Conservation (phyloP, 192 early-diverging fungal species). For the Mortierella alpina region DNA sequence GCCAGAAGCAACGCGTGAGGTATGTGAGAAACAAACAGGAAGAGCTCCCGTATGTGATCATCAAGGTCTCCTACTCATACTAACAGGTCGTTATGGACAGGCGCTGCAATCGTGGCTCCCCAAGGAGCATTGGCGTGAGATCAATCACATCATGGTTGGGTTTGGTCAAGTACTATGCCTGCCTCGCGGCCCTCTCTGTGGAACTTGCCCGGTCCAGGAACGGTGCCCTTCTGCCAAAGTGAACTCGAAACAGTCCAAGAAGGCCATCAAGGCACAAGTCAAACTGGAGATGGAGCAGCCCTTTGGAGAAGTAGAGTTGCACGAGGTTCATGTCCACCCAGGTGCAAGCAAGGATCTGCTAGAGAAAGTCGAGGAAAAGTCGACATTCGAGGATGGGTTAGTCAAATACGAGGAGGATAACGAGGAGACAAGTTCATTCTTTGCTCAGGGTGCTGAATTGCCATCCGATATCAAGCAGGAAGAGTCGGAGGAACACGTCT, state of each 20-base stretch:
- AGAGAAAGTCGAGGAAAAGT: not conserved
- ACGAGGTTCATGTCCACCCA: constrained; percentile 11
- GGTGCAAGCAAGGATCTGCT: not conserved
- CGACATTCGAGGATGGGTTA: not conserved
- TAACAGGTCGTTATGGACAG: constrained; percentile 14
- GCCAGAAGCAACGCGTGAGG: constrained; percentile 85
- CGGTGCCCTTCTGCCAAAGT: constrained; percentile 64
- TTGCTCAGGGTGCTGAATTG: not conserved
- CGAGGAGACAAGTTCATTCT: constrained; percentile 1
- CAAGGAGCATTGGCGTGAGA: constrained; percentile 82
- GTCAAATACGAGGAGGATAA: constrained; percentile 8
- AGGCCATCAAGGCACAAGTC: constrained; percentile 1
- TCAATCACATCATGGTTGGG: constrained; percentile 92
- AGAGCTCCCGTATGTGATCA: not conserved
- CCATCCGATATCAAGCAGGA: not conserved
- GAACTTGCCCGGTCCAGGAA: constrained; percentile 80
- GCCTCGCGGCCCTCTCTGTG: constrained; percentile 80
- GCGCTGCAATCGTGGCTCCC: constrained; percentile 86
- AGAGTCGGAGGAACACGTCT: not conserved
- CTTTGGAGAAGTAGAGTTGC: constrained; percentile 35
- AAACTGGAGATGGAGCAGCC: constrained; percentile 11
- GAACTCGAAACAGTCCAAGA: not conserved
- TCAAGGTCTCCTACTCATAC: not conserved
- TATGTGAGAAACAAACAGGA: constrained; percentile 13
- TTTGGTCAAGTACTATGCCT: constrained; percentile 89